These are phyloP conservation scores for Cordyceps militaris DNA, from an alignment of 2,329 filamentous ascomycete genomes.

Conservation along the genomic window DNA sequence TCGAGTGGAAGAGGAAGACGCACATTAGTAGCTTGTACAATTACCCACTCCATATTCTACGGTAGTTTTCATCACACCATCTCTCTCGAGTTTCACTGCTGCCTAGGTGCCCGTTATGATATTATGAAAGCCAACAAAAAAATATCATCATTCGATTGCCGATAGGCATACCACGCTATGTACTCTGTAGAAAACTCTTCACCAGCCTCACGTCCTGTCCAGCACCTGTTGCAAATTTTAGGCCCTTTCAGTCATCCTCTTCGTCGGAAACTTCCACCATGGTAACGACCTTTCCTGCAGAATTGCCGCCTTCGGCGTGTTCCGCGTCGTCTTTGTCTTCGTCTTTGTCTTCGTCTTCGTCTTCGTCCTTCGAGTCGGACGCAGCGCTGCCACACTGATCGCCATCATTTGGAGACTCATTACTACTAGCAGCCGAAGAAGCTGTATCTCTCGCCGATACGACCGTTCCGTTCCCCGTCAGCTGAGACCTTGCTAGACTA, in stretches of 20 bases:
- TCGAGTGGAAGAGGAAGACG: not conserved
- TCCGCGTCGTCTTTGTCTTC: conserved; percentile 13
- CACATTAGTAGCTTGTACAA: not conserved
- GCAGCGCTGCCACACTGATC: not conserved
- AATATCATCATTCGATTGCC: not conserved
- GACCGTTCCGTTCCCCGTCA: not conserved
- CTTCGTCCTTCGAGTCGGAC: not conserved
- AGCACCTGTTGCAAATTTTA: not conserved
- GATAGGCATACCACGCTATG: not conserved
- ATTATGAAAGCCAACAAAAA: not conserved
- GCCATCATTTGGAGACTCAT: not conserved
- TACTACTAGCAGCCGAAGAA: not conserved
- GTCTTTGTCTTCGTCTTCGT: conserved; percentile 10
- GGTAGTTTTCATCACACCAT: not conserved
- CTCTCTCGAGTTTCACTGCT: not conserved
- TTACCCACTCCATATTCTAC: not conserved
- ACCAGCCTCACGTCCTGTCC: not conserved
- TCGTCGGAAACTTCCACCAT: conserved; percentile 39
- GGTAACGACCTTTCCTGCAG: conserved; percentile 39
- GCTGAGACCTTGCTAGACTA: conserved; percentile 20
- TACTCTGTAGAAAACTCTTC: not conserved
- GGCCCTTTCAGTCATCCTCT: conserved; percentile 26
- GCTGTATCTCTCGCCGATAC: not conserved
- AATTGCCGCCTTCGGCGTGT: conserved; percentile 24
- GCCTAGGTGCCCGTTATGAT: not conserved